Evolutionary conservation across 73 alveolate species (phyloP), one percentile per base, ranked within the genome.

Genomic region (Effrenium voratum): DNA sequence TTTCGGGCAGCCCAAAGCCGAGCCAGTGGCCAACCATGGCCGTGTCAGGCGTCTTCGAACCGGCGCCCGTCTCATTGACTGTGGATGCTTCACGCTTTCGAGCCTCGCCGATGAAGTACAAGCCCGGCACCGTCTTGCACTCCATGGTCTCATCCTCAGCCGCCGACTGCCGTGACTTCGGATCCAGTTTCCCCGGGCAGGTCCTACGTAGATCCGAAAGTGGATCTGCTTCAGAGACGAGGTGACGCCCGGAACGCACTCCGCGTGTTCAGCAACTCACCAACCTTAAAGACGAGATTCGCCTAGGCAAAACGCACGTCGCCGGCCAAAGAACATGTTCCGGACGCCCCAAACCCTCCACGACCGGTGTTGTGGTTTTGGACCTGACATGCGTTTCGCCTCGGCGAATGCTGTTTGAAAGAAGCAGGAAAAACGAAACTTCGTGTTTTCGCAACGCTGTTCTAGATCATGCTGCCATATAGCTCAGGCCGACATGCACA

Each of bases 121-220:
- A 92, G 52, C 98, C 98, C 47, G 98, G 98, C 41, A 50, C 66
- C 82, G 34, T 72, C 44, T 92, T 47, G 92, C 92, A 72, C 98
- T 92, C 98, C 98, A 92, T 73, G 36, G 98, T 92, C 92, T 92
- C 98, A 49, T 92, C 98, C 97, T 90, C 43, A 47, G 82, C n/a
- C n/a, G n/a, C n/a, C n/a, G n/a, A n/a, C n/a, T n/a, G n/a, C n/a
- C n/a, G n/a, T n/a, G n/a, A n/a, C n/a, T n/a, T n/a, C n/a, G n/a
- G n/a, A 41, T 26, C 30, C 40, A n/a, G 40, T 66, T 66, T 66
- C 34, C 41, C 79, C 41, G 8, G 41, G 41, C 15, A 24, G 43
- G 34, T 66, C 79, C 79, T 24, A 16, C 40, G 79, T 16, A 8
- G 16, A 24, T 66, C 30, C 41, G 79, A 30, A 16, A 66, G 16